Base-by-base conservation (phyloP, 768 basidiomycete genomes). In the Lactarius indigo region DNA sequence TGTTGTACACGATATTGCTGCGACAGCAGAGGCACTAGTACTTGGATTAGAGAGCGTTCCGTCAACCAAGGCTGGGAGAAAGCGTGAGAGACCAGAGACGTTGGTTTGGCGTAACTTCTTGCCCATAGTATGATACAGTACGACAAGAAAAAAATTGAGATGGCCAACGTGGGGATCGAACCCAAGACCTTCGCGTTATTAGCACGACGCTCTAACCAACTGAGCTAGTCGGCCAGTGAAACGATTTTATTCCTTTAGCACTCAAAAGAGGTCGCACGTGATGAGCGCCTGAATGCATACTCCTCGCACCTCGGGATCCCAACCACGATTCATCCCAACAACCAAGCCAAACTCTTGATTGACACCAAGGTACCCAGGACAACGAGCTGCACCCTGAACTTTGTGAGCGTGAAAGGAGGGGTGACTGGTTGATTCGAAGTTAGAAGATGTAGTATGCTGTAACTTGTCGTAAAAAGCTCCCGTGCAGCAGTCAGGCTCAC, bases 161-260 rank as follows among this genome's bases (percentile, higher is more conserved):
- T 71, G 70, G 70, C 70, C 70, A 71, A 66, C 65, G 70, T 71
- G 70, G 70, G 70, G 70, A 70, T 71, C 70, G 70, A 71, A 71
- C 70, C 70, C 70, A 71, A 71, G 70, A 71, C 70, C 70, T 71
- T 71, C 70, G 70, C 69, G 70, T 71, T 84, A 87, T 88, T 90
- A 90, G 88, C 86, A 88, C 88, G 85, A 90, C 88, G 89, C 89
- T 90, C 90, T 90, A 90, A 91, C 89, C 90, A 90, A 80, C 90
- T 91, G 89, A 91, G 90, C 89, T 61, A 61, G 44, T 54, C 50
- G 50, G 50, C 50, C 50, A 26, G 26, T 17, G 26, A 26, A 26
- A 13, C 6, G 1, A 2, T 5, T 13, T 12, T 15, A 23, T 50
- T 50, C 47, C 12, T 50, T 15, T 15, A 26, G 26, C 26, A 17